Evolutionary conservation across 1,284 basidiomycete genomes (phyloP), one percentile per base, ranked within the genome.

Genomic region (Papiliotrema laurentii): DNA sequence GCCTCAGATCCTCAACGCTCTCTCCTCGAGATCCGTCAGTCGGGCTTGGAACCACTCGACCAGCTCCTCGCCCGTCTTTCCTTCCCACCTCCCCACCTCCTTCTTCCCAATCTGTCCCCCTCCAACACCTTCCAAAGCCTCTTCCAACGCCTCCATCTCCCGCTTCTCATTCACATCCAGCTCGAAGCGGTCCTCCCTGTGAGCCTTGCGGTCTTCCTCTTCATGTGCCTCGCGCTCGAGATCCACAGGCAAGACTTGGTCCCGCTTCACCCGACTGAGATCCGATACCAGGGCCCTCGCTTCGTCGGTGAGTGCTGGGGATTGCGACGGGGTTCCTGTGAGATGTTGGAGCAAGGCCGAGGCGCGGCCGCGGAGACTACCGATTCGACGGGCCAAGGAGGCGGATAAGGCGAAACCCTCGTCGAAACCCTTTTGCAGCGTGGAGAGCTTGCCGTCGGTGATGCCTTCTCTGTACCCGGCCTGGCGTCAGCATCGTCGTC

Each of bases 271-370:
- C 10, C 51, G 37, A 0, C 51, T 50, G 2, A 73, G 54, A 5
- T 63, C 55, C 13, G 57, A 24, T 73, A 49, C 80, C 80, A 81
- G 50, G 82, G 79, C 57, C 79, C 79, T 60, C 73, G 78, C 57
- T 75, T 81, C 62, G 80, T 78, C 63, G 76, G 84, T 84, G 81
- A 89, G 6, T 82, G 84, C 41, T 18, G 35, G 11, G 7, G 5
- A 2, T 7, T n/a, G 37, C 16, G 51, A 34, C 18, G 44, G 11
- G 0, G 50, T 44, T 21, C 46, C 16, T 6, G 54, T 45, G 25
- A 60, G 25, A 26, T 24, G 54, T 5, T 62, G 43, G 10, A 72
- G 56, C 1, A 79, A 58, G 4, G 71, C 71, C 0, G 72, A 64
- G 0, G 75, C 68, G 40, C 71, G 60, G 7, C 78, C 79, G 5